Conservation (phyloP, 179 eudicot species). For the Gypsophila paniculata region DNA sequence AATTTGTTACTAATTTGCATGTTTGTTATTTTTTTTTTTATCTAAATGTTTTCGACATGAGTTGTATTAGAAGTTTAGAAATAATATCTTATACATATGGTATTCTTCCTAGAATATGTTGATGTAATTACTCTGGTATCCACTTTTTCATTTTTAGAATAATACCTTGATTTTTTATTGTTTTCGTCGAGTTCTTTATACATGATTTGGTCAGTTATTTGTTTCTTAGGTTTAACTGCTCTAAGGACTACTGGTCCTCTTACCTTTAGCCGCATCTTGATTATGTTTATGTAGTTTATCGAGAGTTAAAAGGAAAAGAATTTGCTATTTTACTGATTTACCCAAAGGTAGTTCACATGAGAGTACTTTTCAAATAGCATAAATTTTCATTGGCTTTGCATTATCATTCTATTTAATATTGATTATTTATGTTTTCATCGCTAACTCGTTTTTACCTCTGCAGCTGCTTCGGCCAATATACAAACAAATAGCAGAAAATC, state of each 20-base stretch:
- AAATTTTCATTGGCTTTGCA: neutral
- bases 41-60: neutral
- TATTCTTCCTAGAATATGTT: too few species aligned
- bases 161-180: neutral
- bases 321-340: neutral
- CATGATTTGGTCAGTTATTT: neutral
- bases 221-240: neutral
- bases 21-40: neutral
- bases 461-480: constrained; percentile 98
- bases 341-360: neutral
- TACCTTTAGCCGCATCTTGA: neutral
- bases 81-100: too few species aligned
- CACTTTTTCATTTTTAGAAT: neutral
- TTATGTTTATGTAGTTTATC: neutral
- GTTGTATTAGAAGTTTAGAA: too few species aligned
- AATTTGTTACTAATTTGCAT: neutral
- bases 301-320: neutral
- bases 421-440: neutral
- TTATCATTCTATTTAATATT: neutral
- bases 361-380: neutral
- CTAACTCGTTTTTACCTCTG: constrained; percentile 20
- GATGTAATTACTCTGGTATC: neutral
- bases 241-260: neutral
- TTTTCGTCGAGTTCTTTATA: neutral
- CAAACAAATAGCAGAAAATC: constrained; percentile 93